Conservation (phyloP, 495 filamentous ascomycete genomes). For the Trichoderma orchidacearum region DNA sequence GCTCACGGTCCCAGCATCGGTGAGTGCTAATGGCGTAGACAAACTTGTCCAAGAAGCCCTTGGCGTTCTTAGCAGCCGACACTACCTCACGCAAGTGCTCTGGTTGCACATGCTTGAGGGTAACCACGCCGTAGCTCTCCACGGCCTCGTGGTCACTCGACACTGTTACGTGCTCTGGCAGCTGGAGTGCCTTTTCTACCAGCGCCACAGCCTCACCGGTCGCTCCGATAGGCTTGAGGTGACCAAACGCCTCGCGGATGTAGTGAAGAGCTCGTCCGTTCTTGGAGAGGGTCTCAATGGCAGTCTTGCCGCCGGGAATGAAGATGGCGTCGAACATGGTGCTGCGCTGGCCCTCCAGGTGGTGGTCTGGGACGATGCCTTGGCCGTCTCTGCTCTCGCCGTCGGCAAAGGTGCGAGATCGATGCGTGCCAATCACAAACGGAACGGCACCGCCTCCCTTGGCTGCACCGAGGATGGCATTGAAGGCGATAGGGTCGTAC, state of each 20-base stretch:
- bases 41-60: conserved; percentile 23
- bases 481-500: conserved; percentile 54
- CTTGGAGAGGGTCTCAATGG: conserved; percentile 43
- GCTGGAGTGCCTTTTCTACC: conserved; percentile 40
- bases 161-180: conserved; percentile 37
- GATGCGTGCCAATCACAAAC: conserved; percentile 53
- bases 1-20: conserved; percentile 55
- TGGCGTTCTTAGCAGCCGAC: conserved; percentile 28
- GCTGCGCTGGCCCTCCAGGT: conserved; percentile 68
- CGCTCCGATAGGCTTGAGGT: conserved; percentile 66
- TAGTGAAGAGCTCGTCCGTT: conserved; percentile 72
- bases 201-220: conserved; percentile 57
- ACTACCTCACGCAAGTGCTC: conserved; percentile 41
- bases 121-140: conserved; percentile 61
- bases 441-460: conserved; percentile 49
- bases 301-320: conserved; percentile 59
- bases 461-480: conserved; percentile 47
- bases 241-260: conserved; percentile 72
- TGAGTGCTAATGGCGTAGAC: conserved; percentile 56
- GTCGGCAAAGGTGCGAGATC: conserved; percentile 45
- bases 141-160: conserved; percentile 34
- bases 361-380: conserved; percentile 60
- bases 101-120: conserved; percentile 34
- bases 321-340: conserved; percentile 81
- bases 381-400: conserved; percentile 32